These are phyloP conservation scores for Aspergillus flavus DNA, from an alignment of 2,329 filamentous ascomycete genomes.

Conservation along the genomic window DNA sequence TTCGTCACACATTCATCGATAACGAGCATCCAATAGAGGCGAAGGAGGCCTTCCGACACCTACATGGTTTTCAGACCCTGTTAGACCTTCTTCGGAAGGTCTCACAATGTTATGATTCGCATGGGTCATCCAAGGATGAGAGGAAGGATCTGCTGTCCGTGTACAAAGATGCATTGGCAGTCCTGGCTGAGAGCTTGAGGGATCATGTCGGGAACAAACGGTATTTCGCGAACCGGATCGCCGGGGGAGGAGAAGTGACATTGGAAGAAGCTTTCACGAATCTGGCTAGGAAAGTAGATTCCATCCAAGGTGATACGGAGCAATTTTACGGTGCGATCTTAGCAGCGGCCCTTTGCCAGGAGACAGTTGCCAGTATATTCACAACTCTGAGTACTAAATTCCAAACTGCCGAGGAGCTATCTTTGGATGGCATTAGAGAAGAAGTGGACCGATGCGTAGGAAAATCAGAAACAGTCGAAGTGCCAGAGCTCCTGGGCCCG, in stretches of 20 bases:
- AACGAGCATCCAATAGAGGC: slow-evolving; percentile 51
- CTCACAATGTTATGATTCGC: slow-evolving; percentile 70
- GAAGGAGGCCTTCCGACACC: slow-evolving; percentile 82
- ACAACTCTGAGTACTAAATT: slow-evolving; percentile 39
- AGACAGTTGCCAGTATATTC: slow-evolving; percentile 71
- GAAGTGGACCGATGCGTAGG: slow-evolving; percentile 42
- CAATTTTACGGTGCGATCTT: slow-evolving; percentile 83
- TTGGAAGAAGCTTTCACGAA: slow-evolving; percentile 70
- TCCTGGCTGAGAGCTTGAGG: slow-evolving; percentile 74
- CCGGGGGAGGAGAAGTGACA: slow-evolving; percentile 76
- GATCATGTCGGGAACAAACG: slow-evolving; percentile 83
- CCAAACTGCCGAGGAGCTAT: slow-evolving; percentile 16
- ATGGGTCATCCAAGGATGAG: slow-evolving; percentile 61
- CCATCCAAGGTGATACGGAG: slow-evolving; percentile 60
- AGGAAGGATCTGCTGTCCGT: slow-evolving; percentile 70
- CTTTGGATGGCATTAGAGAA: slow-evolving; percentile 27
- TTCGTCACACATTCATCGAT: slow-evolving; percentile 67
- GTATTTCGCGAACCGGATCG: slow-evolving; percentile 78
- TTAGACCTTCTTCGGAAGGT: slow-evolving; percentile 70
- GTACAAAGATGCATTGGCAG: slow-evolving; percentile 58
- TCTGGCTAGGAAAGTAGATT: slow-evolving; percentile 62
- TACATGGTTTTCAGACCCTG: slow-evolving; percentile 75
- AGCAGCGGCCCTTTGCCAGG: slow-evolving; percentile 77
- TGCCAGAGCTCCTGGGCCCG: slow-evolving; percentile 41
- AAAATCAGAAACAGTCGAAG: slow-evolving; percentile 46